These are phyloP conservation scores for Berberis vulgaris DNA, from an alignment of 164 flowering plant species.

Conservation along the genomic window DNA sequence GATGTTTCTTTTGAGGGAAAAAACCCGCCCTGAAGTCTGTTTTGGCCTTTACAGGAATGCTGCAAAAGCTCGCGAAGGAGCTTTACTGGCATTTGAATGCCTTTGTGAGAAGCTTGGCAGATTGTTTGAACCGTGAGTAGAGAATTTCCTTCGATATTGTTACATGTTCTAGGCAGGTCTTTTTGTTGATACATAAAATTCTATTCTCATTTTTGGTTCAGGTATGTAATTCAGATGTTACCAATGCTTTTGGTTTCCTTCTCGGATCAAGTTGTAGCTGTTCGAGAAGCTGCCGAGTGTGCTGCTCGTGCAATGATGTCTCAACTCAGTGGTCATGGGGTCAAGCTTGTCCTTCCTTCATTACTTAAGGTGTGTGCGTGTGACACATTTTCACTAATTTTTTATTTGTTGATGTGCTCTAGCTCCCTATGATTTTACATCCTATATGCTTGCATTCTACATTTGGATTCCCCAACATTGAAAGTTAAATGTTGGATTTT, in stretches of 20 bases:
- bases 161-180: not conserved
- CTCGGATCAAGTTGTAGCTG: conserved; percentile 97
- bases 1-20: too few relatives aligned
- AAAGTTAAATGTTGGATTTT: too few relatives aligned
- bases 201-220: conserved; percentile 20
- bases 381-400: not conserved
- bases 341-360: conserved; percentile 95
- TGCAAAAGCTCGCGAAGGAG: conserved; percentile 94
- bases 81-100: conserved; percentile 92
- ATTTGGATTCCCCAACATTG: too few relatives aligned
- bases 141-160: not conserved
- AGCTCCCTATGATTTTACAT: not conserved
- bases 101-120: conserved; percentile 92
- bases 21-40: too few relatives aligned
- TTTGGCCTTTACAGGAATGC: conserved; percentile 46
- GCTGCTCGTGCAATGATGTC: conserved; percentile 99
- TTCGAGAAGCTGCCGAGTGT: conserved; percentile 97
- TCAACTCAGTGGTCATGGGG: conserved; percentile 92
- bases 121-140: conserved; percentile 93
- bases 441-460: not conserved
- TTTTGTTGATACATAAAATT: conserved; percentile 1
- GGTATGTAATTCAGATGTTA: conserved; percentile 92
- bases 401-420: not conserved
- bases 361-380: conserved; percentile 65
- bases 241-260: conserved; percentile 88